A percentile compares a stretch with the other conserved stretches of the same genome.
phyloP scores from a whole-genome alignment of 768 basidiomycete species.

The Kwoniella newhampshirensis region DNA sequence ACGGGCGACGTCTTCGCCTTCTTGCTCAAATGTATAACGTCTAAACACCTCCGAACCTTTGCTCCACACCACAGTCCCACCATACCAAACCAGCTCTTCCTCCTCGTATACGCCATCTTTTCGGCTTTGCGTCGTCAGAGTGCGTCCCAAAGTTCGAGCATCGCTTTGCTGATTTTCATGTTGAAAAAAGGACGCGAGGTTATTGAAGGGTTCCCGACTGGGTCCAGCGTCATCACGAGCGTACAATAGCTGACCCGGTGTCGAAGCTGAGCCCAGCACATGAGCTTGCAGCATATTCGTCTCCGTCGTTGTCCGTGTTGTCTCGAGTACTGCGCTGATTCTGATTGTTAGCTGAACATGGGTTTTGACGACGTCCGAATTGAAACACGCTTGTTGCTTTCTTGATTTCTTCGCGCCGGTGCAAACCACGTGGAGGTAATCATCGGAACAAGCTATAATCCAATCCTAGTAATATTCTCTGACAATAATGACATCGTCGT shows the following conservation, averaged over 20 bases:
- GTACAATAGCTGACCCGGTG: constrained; percentile 18
- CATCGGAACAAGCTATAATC: too few species aligned
- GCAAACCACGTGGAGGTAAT: too few species aligned
- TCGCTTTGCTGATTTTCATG: not conserved
- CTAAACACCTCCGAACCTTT: constrained; percentile 40
- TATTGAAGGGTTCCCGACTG: constrained; percentile 2
- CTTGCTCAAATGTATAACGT: constrained; percentile 43
- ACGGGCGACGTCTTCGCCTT: constrained; percentile 36
- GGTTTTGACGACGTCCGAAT: too few species aligned
- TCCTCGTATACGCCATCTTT: constrained; percentile 15
- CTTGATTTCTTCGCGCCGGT: too few species aligned
- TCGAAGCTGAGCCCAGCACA: constrained; percentile 12
- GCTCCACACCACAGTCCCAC: constrained; percentile 46
- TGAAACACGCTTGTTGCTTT: too few species aligned
- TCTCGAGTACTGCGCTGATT: too few species aligned
- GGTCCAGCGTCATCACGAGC: constrained; percentile 12
- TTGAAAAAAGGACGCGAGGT: not conserved
- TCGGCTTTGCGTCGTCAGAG: not conserved
- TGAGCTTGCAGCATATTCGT: constrained; percentile 13
- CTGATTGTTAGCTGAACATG: too few species aligned
- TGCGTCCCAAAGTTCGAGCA: not conserved
- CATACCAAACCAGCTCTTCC: constrained; percentile 52
- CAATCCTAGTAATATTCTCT: too few species aligned
- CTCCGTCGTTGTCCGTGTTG: not conserved
- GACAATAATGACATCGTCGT: too few species aligned